These are phyloP conservation scores for Yamadazyma taylorii DNA, from an alignment of 1,139 yeast genomes.

Conservation along the genomic window DNA sequence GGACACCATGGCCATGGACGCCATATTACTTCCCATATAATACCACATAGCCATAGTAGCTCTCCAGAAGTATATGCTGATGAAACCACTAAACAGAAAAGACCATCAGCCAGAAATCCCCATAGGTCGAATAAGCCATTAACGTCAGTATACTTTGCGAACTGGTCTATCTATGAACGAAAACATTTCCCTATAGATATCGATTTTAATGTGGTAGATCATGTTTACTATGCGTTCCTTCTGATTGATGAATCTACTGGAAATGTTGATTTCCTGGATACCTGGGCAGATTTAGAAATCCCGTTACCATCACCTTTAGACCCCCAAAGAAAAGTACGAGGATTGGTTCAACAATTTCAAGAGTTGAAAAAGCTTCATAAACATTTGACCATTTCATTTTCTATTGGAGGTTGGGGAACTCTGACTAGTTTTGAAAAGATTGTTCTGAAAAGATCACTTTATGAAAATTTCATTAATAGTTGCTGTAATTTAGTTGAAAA, in stretches of 20 bases:
- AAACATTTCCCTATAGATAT: conserved; percentile 67
- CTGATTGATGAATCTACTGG: conserved; percentile 58
- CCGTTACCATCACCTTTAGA: conserved; percentile 29
- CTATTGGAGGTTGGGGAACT: conserved; percentile 90
- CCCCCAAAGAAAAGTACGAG: conserved; percentile 28
- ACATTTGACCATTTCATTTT: conserved; percentile 59
- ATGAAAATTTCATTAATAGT: conserved; percentile 51
- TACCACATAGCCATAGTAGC: too few species aligned
- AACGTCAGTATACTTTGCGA: conserved; percentile 39
- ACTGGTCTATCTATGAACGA: conserved; percentile 75
- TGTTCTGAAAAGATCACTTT: conserved; percentile 32
- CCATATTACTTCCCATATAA: too few species aligned
- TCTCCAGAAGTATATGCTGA: too few species aligned
- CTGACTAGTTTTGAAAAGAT: conserved; percentile 51
- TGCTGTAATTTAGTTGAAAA: conserved; percentile 47
- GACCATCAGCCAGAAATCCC: neutral
- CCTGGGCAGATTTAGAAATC: conserved; percentile 65
- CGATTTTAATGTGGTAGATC: conserved; percentile 57
- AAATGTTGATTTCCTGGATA: conserved; percentile 52
- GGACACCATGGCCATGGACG: too few species aligned
- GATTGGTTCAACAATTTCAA: conserved; percentile 58
- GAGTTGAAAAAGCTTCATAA: conserved; percentile 50
- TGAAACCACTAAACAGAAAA: too few species aligned
- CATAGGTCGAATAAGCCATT: conserved; percentile 12
- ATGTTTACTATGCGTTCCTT: conserved; percentile 77